Percentiles rank a stretch among this genome's conserved stretches.
These are phyloP conservation scores for Psilocybe sp. DNA, from an alignment of 768 basidiomycete genomes.

Conservation along the genomic window DNA sequence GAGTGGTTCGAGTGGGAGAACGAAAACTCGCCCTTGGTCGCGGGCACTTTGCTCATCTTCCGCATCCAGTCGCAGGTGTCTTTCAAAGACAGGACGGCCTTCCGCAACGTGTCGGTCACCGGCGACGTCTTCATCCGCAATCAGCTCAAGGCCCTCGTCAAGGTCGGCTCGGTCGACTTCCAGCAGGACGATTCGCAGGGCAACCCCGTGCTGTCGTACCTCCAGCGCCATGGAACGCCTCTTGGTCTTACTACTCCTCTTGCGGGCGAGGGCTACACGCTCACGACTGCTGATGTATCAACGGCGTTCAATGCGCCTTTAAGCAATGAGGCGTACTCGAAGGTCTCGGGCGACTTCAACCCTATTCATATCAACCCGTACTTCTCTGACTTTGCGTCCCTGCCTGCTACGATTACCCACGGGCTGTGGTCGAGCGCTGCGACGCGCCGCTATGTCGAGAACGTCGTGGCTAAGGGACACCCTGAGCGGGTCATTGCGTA, in stretches of 20 bases:
- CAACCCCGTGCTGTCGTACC: slow-evolving; percentile 90
- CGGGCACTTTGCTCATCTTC: slow-evolving; percentile 88
- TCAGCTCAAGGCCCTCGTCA: slow-evolving; percentile 83
- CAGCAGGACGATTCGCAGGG: slow-evolving; percentile 85
- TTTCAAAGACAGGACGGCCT: slow-evolving; percentile 89
- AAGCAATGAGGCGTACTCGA: slow-evolving; percentile 94
- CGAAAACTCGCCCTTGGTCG: slow-evolving; percentile 68
- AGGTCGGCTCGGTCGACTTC: slow-evolving; percentile 87
- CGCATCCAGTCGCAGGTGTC: slow-evolving; percentile 80
- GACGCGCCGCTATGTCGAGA: slow-evolving; percentile 90
- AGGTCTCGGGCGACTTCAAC: slow-evolving; percentile 96
- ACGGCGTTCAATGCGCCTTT: slow-evolving; percentile 79
- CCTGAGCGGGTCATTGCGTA: slow-evolving; percentile 88
- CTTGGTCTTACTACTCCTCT: slow-evolving; percentile 78
- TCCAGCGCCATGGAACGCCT: slow-evolving; percentile 84
- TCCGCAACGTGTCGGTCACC: slow-evolving; percentile 73
- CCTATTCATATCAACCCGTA: slow-evolving; percentile 99
- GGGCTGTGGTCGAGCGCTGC: slow-evolving; percentile 97
- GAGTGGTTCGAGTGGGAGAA: slow-evolving; percentile 98
- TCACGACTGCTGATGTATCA: slow-evolving; percentile 59
- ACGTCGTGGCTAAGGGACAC: slow-evolving; percentile 87
- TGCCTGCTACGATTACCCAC: slow-evolving; percentile 96
- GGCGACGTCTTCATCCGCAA: slow-evolving; percentile 88
- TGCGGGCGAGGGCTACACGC: slow-evolving; percentile 81
- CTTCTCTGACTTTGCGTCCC: slow-evolving; percentile 89